Base-by-base conservation (phyloP, 1,284 basidiomycete species). In the Stygiomarasmius scandens region DNA sequence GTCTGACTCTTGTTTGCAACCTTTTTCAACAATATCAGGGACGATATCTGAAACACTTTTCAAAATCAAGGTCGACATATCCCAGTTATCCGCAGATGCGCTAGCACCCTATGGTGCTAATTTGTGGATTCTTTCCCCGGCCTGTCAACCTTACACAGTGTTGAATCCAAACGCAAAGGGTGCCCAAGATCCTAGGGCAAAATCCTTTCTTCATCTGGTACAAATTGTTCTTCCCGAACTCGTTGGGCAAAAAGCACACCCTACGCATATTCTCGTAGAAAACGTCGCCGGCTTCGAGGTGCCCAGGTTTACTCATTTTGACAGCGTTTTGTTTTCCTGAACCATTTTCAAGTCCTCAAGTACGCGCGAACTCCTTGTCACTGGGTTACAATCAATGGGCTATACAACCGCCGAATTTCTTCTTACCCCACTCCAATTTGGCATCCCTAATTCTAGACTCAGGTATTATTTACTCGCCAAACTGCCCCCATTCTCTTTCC, bases 241-340 rank as follows among this genome's bases (percentile, higher is more conserved):
- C 45, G 80, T 72, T 8, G 58, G 61, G 12, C 65, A 64, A 10
- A 66, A 73, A 27, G 67, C 68, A 3, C 80, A 84, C 52, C 89
- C 90, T 3, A 73, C 68, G 4, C 79, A 78, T 61, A 66, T 92
- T 22, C 75, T 92, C 9, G 74, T 92, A 8, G 90, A 92, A 67
- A 92, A 92, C 63, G 90, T 92, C 4, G 87, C 85, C 14, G 89
- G 89, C 14, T 92, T 92, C 62, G 87, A 90, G 83, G 90, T 89
- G 66, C 62, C 72, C 71, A 24, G 19, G 49, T 52, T 52, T 32
- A 47, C 49, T 11, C 38, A 58, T 52, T 36, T 50, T 41, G 14
- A n/a, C 41, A 32, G 47, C 19, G 5, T 36, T 16, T 34, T 14
- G 3, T 45, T 14, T n/a, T n/a, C 24, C 27, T 25, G 49, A 49